A percentile compares a stretch with the other conserved stretches of the same genome.
phyloP scores from a whole-genome alignment of 352 stramenopile genomes.

The Phytopythium oedochilum region DNA sequence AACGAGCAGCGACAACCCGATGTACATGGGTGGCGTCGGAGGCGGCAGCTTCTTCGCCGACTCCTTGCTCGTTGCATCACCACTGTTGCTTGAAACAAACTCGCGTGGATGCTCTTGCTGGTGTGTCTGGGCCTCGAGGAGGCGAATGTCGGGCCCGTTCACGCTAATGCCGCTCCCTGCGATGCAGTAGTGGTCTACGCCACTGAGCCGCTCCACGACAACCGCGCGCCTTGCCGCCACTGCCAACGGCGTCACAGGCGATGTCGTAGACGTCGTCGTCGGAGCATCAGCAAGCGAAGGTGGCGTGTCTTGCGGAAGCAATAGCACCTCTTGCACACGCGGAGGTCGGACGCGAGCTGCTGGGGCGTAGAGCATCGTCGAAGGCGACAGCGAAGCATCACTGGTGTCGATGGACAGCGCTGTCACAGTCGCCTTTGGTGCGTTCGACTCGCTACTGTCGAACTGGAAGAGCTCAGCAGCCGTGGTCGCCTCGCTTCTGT shows the following conservation, averaged over 20 bases:
- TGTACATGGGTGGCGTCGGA: constrained; percentile 28
- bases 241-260: background rate
- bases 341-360: background rate
- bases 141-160: constrained; percentile 14
- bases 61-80: background rate
- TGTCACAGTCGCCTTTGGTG: background rate
- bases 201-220: constrained; percentile 1
- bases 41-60: constrained; percentile 8
- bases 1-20: constrained; percentile 42
- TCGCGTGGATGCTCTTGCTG: background rate
- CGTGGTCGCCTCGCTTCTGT: background rate
- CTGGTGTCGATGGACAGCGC: background rate
- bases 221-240: background rate
- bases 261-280: background rate
- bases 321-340: background rate
- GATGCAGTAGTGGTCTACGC: constrained; percentile 11
- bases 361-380: background rate
- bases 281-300: background rate
- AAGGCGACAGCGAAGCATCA: background rate
- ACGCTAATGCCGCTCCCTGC: constrained; percentile 10
- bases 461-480: background rate
- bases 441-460: background rate
- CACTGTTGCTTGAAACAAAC: background rate
- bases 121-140: constrained; percentile 2
- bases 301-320: background rate